Conservation (phyloP, 139 green algal genomes). For the Spirogloea muscicola region DNA sequence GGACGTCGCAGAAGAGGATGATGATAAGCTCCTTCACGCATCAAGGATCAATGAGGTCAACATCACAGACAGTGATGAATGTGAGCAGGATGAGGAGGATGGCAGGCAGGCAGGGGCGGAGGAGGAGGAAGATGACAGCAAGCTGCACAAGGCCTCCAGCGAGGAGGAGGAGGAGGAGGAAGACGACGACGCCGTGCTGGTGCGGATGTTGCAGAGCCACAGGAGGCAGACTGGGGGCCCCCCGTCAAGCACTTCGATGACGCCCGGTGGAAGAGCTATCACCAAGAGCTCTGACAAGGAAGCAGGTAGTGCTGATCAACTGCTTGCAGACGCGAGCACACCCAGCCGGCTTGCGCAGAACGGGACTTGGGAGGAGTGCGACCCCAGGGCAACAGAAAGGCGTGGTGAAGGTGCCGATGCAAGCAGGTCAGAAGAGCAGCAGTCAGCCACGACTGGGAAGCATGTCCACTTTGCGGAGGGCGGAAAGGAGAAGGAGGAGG, state of each 20-base stretch:
- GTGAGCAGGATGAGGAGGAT: not conserved
- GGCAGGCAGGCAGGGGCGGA: not conserved
- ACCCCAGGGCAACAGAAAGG: not conserved
- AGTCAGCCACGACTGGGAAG: not conserved
- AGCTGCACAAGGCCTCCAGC: not conserved
- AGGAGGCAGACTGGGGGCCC: not conserved
- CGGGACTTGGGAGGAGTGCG: not conserved
- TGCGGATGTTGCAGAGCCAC: conserved; percentile 44
- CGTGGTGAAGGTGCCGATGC: not conserved
- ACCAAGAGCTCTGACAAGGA: too few relatives aligned
- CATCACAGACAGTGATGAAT: not conserved
- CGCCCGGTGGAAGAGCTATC: not conserved
- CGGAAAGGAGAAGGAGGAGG: conserved; percentile 6
- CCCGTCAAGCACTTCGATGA: not conserved
- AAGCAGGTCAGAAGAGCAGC: conserved; percentile 4
- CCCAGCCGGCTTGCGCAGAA: not conserved
- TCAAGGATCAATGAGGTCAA: not conserved
- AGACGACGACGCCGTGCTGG: conserved; percentile 64
- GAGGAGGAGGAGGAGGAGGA: conserved; percentile 45
- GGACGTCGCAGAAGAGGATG: conserved; percentile 10
- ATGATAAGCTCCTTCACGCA: conserved; percentile 15
- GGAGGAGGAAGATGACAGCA: conserved; percentile 3
- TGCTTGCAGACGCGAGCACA: not conserved
- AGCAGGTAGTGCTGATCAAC: not conserved
- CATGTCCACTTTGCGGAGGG: conserved; percentile 2